These are phyloP conservation scores for Geoglossum cookeanum DNA, from an alignment of 2,329 filamentous ascomycete genomes.

Conservation along the genomic window DNA sequence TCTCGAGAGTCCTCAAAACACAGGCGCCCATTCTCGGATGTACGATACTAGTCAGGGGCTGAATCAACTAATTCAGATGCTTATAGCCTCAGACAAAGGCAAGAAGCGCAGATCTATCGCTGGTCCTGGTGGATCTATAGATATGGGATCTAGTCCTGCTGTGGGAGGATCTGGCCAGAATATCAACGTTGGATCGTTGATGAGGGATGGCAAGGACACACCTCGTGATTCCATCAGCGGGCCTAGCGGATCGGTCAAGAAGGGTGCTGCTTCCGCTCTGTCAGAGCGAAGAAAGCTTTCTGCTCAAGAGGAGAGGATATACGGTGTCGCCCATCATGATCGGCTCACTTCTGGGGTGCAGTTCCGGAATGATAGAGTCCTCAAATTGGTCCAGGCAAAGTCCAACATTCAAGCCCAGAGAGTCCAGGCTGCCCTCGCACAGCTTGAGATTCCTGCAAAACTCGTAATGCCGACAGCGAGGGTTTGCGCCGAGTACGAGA, in stretches of 20 bases:
- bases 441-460: constrained; percentile 50
- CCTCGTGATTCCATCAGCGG: constrained; percentile 29
- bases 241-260: constrained; percentile 25
- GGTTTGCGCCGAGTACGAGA: constrained; percentile 53
- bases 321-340: constrained; percentile 72
- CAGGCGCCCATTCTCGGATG: constrained; percentile 40
- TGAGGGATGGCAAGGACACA: constrained; percentile 11
- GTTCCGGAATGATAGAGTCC: constrained; percentile 71
- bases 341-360: constrained; percentile 70
- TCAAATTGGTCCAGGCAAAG: constrained; percentile 61
- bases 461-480: constrained; percentile 56
- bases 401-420: constrained; percentile 56
- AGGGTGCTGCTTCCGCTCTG: constrained; percentile 26
- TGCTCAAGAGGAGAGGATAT: constrained; percentile 55
- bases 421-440: constrained; percentile 51
- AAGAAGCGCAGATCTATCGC: constrained; percentile 64
- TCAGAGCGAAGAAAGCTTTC: constrained; percentile 51
- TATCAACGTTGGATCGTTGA: constrained; percentile 5
- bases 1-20: constrained; percentile 56
- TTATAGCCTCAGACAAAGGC: constrained; percentile 66
- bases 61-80: constrained; percentile 59
- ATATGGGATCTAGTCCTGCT: constrained; percentile 19
- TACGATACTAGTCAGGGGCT: constrained; percentile 72
- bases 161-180: constrained; percentile 20
- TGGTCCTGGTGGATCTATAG: constrained; percentile 23